Percentiles rank a stretch among this genome's conserved stretches.
phyloP scores from a whole-genome alignment of 208 protist species.

The Novymonas esmeraldas region DNA sequence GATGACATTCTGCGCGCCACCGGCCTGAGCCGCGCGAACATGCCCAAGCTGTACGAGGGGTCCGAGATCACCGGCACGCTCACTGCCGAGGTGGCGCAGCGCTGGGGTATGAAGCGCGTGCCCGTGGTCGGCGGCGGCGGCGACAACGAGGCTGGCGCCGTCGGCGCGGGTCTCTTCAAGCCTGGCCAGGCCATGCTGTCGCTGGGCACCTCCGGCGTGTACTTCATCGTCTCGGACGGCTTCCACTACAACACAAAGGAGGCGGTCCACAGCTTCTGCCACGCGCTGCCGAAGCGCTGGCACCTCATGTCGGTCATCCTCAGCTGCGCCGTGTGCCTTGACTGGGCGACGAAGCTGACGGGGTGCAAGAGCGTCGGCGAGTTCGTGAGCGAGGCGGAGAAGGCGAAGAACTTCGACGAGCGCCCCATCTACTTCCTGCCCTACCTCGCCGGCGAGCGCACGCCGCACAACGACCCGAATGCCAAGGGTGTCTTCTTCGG shows the following conservation, averaged over 20 bases:
- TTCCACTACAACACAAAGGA: constrained; percentile 77
- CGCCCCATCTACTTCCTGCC: constrained; percentile 69
- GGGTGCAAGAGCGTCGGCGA: constrained; percentile 59
- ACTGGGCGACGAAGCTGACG: constrained; percentile 72
- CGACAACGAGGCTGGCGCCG: constrained; percentile 77
- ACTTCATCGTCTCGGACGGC: constrained; percentile 80
- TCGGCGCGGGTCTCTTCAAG: constrained; percentile 68
- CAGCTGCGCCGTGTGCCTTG: constrained; percentile 77
- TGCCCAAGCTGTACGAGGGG: constrained; percentile 79
- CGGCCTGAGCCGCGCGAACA: constrained; percentile 58
- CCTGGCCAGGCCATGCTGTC: constrained; percentile 82
- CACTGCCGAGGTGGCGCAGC: constrained; percentile 34
- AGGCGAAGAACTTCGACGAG: constrained; percentile 53
- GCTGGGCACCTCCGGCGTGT: constrained; percentile 83
- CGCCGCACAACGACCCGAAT: constrained; percentile 78
- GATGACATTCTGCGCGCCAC: constrained; percentile 69
- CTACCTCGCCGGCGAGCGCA: constrained; percentile 75
- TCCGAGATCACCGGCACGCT: constrained; percentile 57
- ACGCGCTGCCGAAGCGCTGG: constrained; percentile 72
- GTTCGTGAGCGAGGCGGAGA: constrained; percentile 62
- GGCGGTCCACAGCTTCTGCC: constrained; percentile 84
- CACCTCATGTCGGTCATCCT: constrained; percentile 86
- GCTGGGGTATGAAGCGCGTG: constrained; percentile 65
- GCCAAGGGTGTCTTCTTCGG: constrained; percentile 83
- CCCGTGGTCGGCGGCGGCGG: constrained; percentile 72